Conservation (phyloP, 1,284 basidiomycete species). For the Pseudozyma tsukubaensis region DNA sequence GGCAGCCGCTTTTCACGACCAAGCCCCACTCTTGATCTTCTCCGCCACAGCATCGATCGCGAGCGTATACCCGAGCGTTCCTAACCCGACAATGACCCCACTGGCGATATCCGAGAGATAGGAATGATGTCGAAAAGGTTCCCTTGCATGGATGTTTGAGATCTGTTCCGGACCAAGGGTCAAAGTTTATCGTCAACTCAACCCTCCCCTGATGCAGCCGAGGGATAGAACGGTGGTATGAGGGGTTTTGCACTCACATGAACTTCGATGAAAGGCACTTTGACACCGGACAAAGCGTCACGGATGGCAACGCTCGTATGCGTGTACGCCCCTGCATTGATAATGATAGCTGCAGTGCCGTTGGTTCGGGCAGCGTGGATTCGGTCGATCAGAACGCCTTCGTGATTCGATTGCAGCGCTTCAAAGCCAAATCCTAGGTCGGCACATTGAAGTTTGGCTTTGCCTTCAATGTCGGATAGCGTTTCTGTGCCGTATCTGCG, state of each 20-base stretch:
- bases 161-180: slow-evolving; percentile 30
- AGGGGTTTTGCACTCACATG: slow-evolving; percentile 50
- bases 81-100: slow-evolving; percentile 64
- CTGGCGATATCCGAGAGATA: slow-evolving; percentile 67
- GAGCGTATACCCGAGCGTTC: slow-evolving; percentile 41
- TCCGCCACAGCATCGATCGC: slow-evolving; percentile 26
- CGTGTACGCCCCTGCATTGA: slow-evolving; percentile 69
- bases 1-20: neutral
- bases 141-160: slow-evolving; percentile 68
- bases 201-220: too few relatives aligned
- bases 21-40: slow-evolving; percentile 12
- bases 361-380: slow-evolving; percentile 61
- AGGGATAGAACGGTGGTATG: too few relatives aligned
- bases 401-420: slow-evolving; percentile 68
- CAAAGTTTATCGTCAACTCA: too few relatives aligned
- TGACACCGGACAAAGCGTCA: slow-evolving; percentile 65
- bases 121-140: slow-evolving; percentile 68
- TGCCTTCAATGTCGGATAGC: slow-evolving; percentile 54
- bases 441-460: slow-evolving; percentile 12
- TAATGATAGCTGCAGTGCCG: slow-evolving; percentile 51
- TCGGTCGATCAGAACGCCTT: slow-evolving; percentile 68
- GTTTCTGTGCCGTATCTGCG: slow-evolving; percentile 66
- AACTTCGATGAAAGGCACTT: slow-evolving; percentile 69
- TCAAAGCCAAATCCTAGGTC: slow-evolving; percentile 15
- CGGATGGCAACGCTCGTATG: slow-evolving; percentile 68